phyloP scores from a whole-genome alignment of 306 rosid genomes.

The Pyrus bretschneideri region DNA sequence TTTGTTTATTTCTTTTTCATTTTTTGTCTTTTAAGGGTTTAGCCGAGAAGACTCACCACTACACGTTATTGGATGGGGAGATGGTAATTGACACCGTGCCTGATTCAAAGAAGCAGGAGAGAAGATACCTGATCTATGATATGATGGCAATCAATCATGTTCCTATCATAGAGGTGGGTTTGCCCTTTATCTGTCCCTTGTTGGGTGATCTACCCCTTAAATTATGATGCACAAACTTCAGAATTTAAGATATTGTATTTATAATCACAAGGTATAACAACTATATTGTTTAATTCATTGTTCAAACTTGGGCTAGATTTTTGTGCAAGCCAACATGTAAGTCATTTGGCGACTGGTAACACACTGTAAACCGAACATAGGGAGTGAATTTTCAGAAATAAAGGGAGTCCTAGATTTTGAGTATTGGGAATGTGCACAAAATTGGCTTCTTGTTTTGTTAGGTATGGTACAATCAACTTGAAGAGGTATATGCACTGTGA shows the following conservation, averaged over 20 bases:
- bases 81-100: slow-evolving; percentile 90
- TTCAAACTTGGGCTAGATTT: background rate
- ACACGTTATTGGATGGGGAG: slow-evolving; percentile 89
- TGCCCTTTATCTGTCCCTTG: background rate
- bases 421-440: background rate
- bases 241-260: background rate
- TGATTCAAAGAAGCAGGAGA: slow-evolving; percentile 76
- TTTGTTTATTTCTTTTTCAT: background rate
- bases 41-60: slow-evolving; percentile 76
- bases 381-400: background rate
- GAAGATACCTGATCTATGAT: slow-evolving; percentile 96
- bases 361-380: background rate
- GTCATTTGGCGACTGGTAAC: background rate
- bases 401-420: background rate
- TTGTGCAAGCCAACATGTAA: background rate
- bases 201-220: too few relatives aligned
- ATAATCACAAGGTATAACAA: background rate
- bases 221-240: background rate
- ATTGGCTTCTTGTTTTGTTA: background rate
- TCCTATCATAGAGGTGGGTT: slow-evolving; percentile 67
- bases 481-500: background rate
- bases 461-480: background rate
- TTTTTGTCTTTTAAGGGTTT: slow-evolving; percentile 39
- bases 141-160: slow-evolving; percentile 62
- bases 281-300: background rate